Evolutionary conservation across 1,284 basidiomycete species (phyloP).

Genomic region (Jaminaea rosea): DNA sequence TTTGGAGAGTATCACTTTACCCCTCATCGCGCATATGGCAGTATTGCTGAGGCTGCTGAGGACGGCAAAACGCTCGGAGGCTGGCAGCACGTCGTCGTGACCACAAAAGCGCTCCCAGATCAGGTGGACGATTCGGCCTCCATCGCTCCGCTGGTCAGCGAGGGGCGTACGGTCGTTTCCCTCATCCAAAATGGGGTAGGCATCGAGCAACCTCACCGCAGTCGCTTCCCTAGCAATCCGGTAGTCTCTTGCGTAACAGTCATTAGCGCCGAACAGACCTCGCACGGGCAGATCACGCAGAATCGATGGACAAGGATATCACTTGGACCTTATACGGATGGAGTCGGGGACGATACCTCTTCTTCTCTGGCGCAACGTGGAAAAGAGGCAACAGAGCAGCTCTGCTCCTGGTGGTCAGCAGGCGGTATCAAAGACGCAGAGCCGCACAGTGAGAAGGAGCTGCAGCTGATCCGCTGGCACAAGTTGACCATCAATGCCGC

Average conservation of each 20-base stretch:
- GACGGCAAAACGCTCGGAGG: neutral
- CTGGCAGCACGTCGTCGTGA: slow-evolving; percentile 50
- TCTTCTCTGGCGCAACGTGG: neutral
- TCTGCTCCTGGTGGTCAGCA: slow-evolving; percentile 39
- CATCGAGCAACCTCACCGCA: slow-evolving; percentile 48
- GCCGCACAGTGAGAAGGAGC: slow-evolving; percentile 42
- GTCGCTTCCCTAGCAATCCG: slow-evolving; percentile 41
- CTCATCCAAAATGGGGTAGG: slow-evolving; percentile 52
- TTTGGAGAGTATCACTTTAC: slow-evolving; percentile 49
- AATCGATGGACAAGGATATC: slow-evolving; percentile 51
- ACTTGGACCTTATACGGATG: slow-evolving; percentile 48
- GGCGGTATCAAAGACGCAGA: slow-evolving; percentile 50
- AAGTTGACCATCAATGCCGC: slow-evolving; percentile 52
- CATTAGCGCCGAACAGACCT: slow-evolving; percentile 48
- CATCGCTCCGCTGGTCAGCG: slow-evolving; percentile 40
- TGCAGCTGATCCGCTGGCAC: slow-evolving; percentile 51
- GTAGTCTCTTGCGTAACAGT: slow-evolving; percentile 50
- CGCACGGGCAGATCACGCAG: slow-evolving; percentile 47
- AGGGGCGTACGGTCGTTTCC: slow-evolving; percentile 37
- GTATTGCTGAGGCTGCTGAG: slow-evolving; percentile 23
- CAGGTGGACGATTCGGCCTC: slow-evolving; percentile 47
- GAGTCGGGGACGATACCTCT: slow-evolving; percentile 13
- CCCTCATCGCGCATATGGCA: slow-evolving; percentile 46
- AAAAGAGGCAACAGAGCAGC: slow-evolving; percentile 12
- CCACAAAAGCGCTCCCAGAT: slow-evolving; percentile 50